Percentiles rank a stretch among this genome's conserved stretches.
Evolutionary conservation across 2,329 filamentous ascomycete genomes (phyloP).

Genomic region (Parascedosporium putredinis): DNA sequence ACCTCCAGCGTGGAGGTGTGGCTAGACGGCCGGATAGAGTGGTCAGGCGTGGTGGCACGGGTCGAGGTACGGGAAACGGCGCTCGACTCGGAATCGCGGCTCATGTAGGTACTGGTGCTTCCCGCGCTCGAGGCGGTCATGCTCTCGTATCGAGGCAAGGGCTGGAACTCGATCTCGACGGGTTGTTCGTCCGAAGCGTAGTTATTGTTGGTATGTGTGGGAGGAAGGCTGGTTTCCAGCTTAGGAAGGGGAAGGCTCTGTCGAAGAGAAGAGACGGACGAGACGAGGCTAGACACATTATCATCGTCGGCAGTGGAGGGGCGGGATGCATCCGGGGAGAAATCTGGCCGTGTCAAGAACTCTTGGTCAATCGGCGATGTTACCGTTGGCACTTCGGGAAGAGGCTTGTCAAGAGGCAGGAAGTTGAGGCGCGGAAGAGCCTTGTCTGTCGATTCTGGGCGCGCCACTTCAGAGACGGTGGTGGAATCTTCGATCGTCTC

Average conservation of each 20-base stretch:
- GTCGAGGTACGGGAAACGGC: conserved; percentile 75
- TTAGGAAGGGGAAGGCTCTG: conserved; percentile 46
- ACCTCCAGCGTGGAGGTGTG: conserved; percentile 58
- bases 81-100: conserved; percentile 72
- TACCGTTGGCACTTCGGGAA: conserved; percentile 53
- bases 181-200: conserved; percentile 35
- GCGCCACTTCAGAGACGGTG: conserved; percentile 25
- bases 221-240: conserved; percentile 39
- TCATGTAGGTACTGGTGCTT: conserved; percentile 68
- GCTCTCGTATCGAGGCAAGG: conserved; percentile 52
- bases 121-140: conserved; percentile 67
- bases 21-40: conserved; percentile 39
- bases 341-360: conserved; percentile 6
- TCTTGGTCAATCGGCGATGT: conserved; percentile 27
- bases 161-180: conserved; percentile 39
- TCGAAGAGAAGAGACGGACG: conserved; percentile 37
- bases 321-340: conserved; percentile 28
- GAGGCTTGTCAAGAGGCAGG: conserved; percentile 52
- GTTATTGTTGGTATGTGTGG: conserved; percentile 36
- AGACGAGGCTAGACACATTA: conserved; percentile 29
- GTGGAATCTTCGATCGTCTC: conserved; percentile 28
- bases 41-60: conserved; percentile 76
- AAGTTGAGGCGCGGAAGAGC: conserved; percentile 22
- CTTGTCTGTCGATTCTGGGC: conserved; percentile 8
- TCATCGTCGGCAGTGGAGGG: conserved; percentile 33